Evolutionary conservation across 345 rosid species (phyloP).

Genomic region (Erysimum cheiranthoides): DNA sequence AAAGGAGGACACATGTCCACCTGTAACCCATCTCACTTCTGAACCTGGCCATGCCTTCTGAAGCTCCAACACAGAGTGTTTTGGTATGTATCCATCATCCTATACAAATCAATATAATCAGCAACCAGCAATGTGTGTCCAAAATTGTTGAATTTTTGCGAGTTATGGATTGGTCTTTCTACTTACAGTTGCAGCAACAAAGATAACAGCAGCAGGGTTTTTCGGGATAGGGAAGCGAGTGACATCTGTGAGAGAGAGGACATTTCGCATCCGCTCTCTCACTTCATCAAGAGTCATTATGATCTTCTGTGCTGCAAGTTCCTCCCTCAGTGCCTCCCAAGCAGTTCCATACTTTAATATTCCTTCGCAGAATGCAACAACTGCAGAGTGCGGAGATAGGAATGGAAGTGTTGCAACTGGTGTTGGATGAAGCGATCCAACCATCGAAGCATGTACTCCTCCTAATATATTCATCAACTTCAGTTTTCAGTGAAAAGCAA

Average conservation of each 20-base stretch:
- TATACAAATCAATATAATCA: conserved; percentile 27
- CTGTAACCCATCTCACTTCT: conserved; percentile 98
- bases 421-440: conserved; percentile 97
- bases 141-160: not conserved
- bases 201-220: conserved; percentile 81
- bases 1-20: conserved; percentile 95
- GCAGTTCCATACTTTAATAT: conserved; percentile 92
- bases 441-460: conserved; percentile 99
- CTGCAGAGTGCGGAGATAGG: conserved; percentile 98
- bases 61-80: conserved; percentile 91
- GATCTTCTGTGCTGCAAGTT: conserved; percentile 71
- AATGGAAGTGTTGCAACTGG: conserved; percentile 96
- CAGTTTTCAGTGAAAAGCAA: conserved; percentile 32
- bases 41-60: conserved; percentile 99
- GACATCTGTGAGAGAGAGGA: conserved; percentile 96
- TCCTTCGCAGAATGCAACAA: conserved; percentile 99
- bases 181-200: conserved; percentile 99
- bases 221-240: conserved; percentile 95
- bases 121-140: not conserved
- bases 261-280: conserved; percentile 88
- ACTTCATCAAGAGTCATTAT: conserved; percentile 93
- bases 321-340: conserved; percentile 97
- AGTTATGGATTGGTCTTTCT: not conserved
- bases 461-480: conserved; percentile 51
- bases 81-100: conserved; percentile 99